Base-by-base conservation (phyloP, 1,284 basidiomycete species). In the Ustilago cynodontis region DNA sequence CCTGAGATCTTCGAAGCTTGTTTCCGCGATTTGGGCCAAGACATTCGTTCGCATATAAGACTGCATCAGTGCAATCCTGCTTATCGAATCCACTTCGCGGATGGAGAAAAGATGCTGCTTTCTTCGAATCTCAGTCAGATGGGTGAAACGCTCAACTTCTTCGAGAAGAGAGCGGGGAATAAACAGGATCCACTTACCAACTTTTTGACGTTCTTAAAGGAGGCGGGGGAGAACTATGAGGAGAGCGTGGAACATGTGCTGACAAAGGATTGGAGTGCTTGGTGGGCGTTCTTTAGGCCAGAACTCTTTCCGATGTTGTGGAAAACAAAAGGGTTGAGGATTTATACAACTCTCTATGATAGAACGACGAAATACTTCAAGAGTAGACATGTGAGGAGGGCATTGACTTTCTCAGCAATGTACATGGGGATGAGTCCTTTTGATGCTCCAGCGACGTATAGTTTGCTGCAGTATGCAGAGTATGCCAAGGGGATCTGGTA, bases 381-480 rank as follows among this genome's bases (percentile, higher is more conserved):
- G 79, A 88, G 87, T 22, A 87, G 89, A 37, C 84, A 88, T 37
- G 79, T 89, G 66, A 84, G 81, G 24, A 43, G 77, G 8, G 77
- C 75, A 1, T 41, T 72, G 37, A 65, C 57, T 3, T 65, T 72
- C 26, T 63, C 49, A n/a, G 64, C 49, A 8, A 80, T 75, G 79
- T 74, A 77, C 76, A 87, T 80, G 79, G 87, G 88, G 28, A 88
- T 88, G 86, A 88, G 87, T 10, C 89, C 89, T 10, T 89, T 88
- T 71, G 87, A 89, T 43, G 87, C 88, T 0, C 89, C 88, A 0
- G 89, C 88, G 7, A 89, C 88, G 20, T 89, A 89, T 78, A 87
- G 87, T 11, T 80, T 89, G 13, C 82, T 89, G 14, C 89, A 89
- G 79, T 89, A 89, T 82, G 88, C 88, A n/a, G 89, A 89, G 79